Conservation (phyloP, 345 rosid genomes). For the Raphanus sativus region DNA sequence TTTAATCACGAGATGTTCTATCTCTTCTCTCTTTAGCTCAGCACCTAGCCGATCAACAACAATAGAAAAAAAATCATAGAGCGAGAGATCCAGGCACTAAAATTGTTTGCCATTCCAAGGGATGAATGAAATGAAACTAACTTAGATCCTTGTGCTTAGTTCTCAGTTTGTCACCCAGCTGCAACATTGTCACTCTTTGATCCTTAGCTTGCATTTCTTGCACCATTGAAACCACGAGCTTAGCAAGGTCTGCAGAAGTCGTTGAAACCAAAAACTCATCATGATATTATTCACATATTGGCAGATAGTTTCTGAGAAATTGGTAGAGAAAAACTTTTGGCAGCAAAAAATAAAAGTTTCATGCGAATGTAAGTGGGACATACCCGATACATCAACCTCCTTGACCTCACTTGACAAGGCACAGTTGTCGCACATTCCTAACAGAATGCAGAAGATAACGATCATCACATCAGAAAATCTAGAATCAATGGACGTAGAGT, state of each 20-base stretch:
- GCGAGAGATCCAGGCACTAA: constrained; percentile 13
- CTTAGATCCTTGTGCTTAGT: constrained; percentile 74
- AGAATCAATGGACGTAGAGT: background rate
- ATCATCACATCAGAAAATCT: constrained; percentile 17
- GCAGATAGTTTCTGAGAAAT: background rate
- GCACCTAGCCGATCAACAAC: constrained; percentile 47
- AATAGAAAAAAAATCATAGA: background rate
- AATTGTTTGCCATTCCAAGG: background rate
- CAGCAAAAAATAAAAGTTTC: background rate
- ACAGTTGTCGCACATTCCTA: constrained; percentile 97
- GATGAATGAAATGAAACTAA: constrained; percentile 31
- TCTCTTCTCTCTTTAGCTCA: constrained; percentile 65
- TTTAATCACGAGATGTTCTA: constrained; percentile 69
- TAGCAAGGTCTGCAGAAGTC: constrained; percentile 57
- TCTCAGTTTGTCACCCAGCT: constrained; percentile 86
- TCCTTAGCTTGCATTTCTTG: constrained; percentile 67
- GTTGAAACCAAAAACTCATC: background rate
- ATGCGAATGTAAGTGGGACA: constrained; percentile 23
- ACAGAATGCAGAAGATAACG: constrained; percentile 14
- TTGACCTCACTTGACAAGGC: constrained; percentile 62
- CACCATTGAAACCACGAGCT: constrained; percentile 66
- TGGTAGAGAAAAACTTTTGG: background rate
- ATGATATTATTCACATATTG: background rate
- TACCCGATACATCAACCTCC: constrained; percentile 78
- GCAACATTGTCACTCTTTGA: constrained; percentile 83